Evolutionary conservation across 2,329 filamentous ascomycete species (phyloP), one percentile per base, ranked within the genome.

Genomic region (Hirsutella minnesotensis): DNA sequence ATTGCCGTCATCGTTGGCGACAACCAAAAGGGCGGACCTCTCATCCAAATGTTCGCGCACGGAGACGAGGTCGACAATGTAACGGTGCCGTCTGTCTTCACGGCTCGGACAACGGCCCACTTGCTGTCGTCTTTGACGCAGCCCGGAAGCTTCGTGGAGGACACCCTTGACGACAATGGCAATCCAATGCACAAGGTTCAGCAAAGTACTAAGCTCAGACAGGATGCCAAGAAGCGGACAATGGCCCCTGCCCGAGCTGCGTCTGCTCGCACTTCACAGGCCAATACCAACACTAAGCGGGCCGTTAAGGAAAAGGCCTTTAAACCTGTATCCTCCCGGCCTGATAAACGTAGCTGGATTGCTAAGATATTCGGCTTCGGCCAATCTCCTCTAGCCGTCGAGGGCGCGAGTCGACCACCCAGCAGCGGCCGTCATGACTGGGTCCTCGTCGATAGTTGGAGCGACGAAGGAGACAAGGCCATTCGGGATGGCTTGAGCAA

Each of bases 11-110:
- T 98, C 50, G 89, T 98, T 3, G 92, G 92, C 21, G 92, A 98
- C 60, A 85, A 95, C 60, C 83, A 86, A 45, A 84, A 86, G 47
- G 90, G 90, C 37, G 89, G 88, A 4, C 84, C 84, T 30, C 67
- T 98, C 47, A 86, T 96, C 40, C 92, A 94, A 53, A 98, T 98
- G 92, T 96, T 95, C 61, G 92, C 92, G n/a, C 80, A 86, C 55
- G 92, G 90, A 31, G 89, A 96, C 57, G 62, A 63, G 29, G 95
- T 90, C 3, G 94, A 89, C 29, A 95, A 95, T 55, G 77, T 96
- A 50, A 87, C 87, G 1, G 95, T 98, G 42, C 89, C 92, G 1
- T 86, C 92, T 0, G 73, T 96, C 9, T 98, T 98, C 62, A 96
- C 92, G 0, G 94, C 90, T 1, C 80, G 92, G 53, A 96, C 88